phyloP scores from a whole-genome alignment of 2,329 filamentous ascomycete genomes.

The Zalaria obscura region DNA sequence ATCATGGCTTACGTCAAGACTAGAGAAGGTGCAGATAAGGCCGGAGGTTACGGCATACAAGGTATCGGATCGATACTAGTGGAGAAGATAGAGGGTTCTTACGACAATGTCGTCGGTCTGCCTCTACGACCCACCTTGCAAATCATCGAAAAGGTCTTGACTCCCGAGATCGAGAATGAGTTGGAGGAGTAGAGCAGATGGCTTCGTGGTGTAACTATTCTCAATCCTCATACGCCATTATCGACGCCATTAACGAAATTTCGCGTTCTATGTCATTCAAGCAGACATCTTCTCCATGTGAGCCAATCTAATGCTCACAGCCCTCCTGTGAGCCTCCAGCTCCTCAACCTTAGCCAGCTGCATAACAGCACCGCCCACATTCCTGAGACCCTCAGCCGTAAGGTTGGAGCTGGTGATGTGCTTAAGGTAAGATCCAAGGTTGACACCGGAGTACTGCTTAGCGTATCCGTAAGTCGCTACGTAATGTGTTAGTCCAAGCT shows the following conservation, averaged over 20 bases:
- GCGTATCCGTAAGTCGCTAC: constrained; percentile 93
- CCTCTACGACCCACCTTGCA: constrained; percentile 65
- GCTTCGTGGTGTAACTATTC: too few species aligned
- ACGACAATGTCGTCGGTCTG: constrained; percentile 89
- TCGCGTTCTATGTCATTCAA: background rate
- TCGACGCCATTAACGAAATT: too few species aligned
- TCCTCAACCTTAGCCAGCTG: constrained; percentile 88
- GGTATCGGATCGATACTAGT: constrained; percentile 76
- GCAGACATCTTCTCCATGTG: constrained; percentile 5
- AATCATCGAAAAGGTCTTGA: constrained; percentile 78
- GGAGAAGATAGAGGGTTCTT: constrained; percentile 74
- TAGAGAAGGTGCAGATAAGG: constrained; percentile 88
- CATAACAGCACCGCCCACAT: constrained; percentile 85
- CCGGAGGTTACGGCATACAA: constrained; percentile 89
- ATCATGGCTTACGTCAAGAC: constrained; percentile 69
- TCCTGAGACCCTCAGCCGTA: constrained; percentile 68
- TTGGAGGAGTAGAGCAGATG: constrained; percentile 16
- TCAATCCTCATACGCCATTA: too few species aligned
- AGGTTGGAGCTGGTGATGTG: constrained; percentile 93
- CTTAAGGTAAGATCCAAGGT: constrained; percentile 89
- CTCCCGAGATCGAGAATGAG: constrained; percentile 51
- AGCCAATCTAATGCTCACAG: constrained; percentile 51
- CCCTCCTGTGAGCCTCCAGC: constrained; percentile 77
- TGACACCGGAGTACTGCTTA: constrained; percentile 96
- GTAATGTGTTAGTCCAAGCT: background rate